These are phyloP conservation scores for Physcomitrium patens DNA, from an alignment of 225 moss, liverwort and hornwort species.

Conservation along the genomic window DNA sequence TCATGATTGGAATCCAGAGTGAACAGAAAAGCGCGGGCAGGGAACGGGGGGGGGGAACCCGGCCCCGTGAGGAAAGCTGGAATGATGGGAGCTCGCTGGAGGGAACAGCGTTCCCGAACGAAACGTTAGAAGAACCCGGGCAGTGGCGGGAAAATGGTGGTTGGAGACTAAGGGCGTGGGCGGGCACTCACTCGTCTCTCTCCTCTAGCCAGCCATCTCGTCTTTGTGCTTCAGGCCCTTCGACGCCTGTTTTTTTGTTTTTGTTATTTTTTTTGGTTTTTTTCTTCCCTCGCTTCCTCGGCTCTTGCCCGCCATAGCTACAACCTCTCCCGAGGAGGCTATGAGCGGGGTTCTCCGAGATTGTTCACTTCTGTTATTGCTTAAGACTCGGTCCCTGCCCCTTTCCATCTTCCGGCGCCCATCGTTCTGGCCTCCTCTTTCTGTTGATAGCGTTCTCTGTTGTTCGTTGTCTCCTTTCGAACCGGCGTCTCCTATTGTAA, in stretches of 20 bases:
- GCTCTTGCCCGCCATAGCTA: slow-evolving; percentile 47
- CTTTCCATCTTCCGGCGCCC: not conserved
- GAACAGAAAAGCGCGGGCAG: too few relatives aligned
- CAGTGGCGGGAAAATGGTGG: slow-evolving; percentile 34
- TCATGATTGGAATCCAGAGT: too few relatives aligned
- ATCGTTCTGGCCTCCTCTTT: too few relatives aligned
- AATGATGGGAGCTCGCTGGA: too few relatives aligned
- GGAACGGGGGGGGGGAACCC: too few relatives aligned
- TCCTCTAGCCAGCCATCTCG: too few relatives aligned
- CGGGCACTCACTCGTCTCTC: not conserved
- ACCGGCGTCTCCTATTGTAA: not conserved
- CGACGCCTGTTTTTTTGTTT: slow-evolving; percentile 12
- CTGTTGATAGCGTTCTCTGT: too few relatives aligned
- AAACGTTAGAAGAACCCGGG: not conserved
- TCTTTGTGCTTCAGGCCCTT: not conserved
- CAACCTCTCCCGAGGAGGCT: not conserved
- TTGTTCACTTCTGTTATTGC: slow-evolving; percentile 35
- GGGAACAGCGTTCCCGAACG: too few relatives aligned
- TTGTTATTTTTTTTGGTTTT: not conserved
- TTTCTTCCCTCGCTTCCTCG: slow-evolving; percentile 44
- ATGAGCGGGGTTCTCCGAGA: slow-evolving; percentile 34
- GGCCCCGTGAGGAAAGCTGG: too few relatives aligned
- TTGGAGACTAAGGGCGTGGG: not conserved
- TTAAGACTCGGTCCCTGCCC: slow-evolving; percentile 37
- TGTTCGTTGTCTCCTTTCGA: too few relatives aligned